phyloP scores from a whole-genome alignment of 192 early-diverging fungal genomes.

The Podila horticola region DNA sequence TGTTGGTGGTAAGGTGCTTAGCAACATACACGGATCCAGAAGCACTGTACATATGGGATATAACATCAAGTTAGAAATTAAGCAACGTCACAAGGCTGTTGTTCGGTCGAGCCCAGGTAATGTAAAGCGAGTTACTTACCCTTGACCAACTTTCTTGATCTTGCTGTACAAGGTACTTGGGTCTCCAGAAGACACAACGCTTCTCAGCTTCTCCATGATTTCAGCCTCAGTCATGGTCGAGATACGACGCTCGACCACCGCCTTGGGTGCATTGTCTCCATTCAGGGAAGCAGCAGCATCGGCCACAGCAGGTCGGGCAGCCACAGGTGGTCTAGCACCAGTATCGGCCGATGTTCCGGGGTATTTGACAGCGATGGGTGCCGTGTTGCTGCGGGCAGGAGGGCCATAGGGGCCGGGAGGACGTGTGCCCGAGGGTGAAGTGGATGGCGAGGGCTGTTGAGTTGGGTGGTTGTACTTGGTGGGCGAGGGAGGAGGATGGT shows the following conservation, averaged over 20 bases:
- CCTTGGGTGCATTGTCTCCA: constrained; percentile 37
- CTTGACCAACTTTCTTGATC: constrained; percentile 97
- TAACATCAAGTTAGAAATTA: background rate
- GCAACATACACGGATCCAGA: constrained; percentile 99
- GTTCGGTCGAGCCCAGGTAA: constrained; percentile 1
- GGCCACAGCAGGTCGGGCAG: constrained; percentile 28
- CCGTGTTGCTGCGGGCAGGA: constrained; percentile 30
- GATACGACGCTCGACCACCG: constrained; percentile 78
- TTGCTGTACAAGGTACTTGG: constrained; percentile 93
- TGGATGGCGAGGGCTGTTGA: constrained; percentile 31
- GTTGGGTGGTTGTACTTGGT: constrained; percentile 21
- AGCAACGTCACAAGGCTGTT: too few relatives aligned
- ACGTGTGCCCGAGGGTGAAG: constrained; percentile 28
- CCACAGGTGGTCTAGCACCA: constrained; percentile 17
- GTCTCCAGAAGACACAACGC: constrained; percentile 91
- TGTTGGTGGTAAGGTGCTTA: constrained; percentile 73
- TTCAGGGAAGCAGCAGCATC: constrained; percentile 49
- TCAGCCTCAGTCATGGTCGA: constrained; percentile 93
- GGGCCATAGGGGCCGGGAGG: constrained; percentile 30
- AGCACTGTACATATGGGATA: constrained; percentile 60
- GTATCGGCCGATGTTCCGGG: constrained; percentile 11
- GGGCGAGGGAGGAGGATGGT: constrained; percentile 4
- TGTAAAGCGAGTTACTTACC: constrained; percentile 56
- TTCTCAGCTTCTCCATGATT: constrained; percentile 94
- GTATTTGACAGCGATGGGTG: constrained; percentile 3